Evolutionary conservation across 1,139 yeast species (phyloP).

Genomic region (Nakaseomyces nivariensis): DNA sequence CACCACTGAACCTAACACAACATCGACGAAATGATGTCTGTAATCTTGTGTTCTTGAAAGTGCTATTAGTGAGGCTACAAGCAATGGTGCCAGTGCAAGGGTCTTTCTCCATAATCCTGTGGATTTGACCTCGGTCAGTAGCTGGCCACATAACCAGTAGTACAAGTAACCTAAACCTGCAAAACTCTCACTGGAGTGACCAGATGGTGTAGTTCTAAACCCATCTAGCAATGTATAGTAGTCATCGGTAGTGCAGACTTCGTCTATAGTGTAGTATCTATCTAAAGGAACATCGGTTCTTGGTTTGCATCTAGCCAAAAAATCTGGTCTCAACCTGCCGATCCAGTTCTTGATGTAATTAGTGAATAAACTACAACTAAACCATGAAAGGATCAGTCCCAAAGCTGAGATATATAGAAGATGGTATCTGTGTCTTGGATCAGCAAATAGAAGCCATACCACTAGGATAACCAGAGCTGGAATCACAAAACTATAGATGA

Average conservation of each 20-base stretch:
- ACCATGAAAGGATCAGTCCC: slow-evolving; percentile 44
- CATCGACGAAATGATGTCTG: slow-evolving; percentile 68
- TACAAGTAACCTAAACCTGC: slow-evolving; percentile 57
- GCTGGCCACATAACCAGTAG: slow-evolving; percentile 58
- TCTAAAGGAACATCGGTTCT: slow-evolving; percentile 38
- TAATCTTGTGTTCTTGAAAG: slow-evolving; percentile 68
- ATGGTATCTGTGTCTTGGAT: slow-evolving; percentile 35
- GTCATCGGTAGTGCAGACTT: slow-evolving; percentile 51
- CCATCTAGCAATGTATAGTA: slow-evolving; percentile 49
- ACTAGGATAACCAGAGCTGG: slow-evolving; percentile 35
- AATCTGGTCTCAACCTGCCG: slow-evolving; percentile 74
- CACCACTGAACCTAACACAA: slow-evolving; percentile 47
- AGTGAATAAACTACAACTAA: slow-evolving; percentile 48
- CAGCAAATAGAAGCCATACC: slow-evolving; percentile 31
- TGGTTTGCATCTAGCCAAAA: slow-evolving; percentile 61
- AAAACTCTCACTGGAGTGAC: slow-evolving; percentile 58
- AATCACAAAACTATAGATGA: slow-evolving; percentile 33
- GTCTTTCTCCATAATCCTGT: slow-evolving; percentile 50
- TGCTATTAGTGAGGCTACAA: slow-evolving; percentile 59
- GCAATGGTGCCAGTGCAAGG: slow-evolving; percentile 34
- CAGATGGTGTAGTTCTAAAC: slow-evolving; percentile 70
- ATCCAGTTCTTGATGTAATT: slow-evolving; percentile 62
- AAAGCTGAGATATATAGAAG: slow-evolving; percentile 42
- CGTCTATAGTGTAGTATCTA: slow-evolving; percentile 42
- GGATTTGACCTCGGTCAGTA: slow-evolving; percentile 33